These are phyloP conservation scores for Miscanthus lutarioriparius DNA, from an alignment of 176 grass and related monocot genomes.

Conservation along the genomic window DNA sequence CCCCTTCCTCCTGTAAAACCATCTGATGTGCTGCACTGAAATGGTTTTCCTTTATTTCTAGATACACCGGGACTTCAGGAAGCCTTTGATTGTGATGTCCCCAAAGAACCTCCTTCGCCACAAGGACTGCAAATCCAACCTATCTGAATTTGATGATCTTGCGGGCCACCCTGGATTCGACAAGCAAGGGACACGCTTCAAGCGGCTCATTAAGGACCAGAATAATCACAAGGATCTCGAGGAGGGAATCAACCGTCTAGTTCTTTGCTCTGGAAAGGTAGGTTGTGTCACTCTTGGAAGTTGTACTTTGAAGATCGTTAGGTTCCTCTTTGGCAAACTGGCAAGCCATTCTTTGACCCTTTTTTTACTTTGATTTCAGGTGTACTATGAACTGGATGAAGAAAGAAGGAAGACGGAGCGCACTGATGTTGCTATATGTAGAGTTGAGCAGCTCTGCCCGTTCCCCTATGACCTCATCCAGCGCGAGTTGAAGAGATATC, in stretches of 20 bases:
- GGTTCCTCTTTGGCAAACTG: not conserved
- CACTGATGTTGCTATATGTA: slow-evolving; percentile 90
- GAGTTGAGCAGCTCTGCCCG: slow-evolving; percentile 94
- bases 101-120: slow-evolving; percentile 94
- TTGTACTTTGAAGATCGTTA: not conserved
- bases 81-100: slow-evolving; percentile 90
- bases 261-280: slow-evolving; percentile 97
- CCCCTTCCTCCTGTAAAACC: not conserved
- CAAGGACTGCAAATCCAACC: slow-evolving; percentile 95
- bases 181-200: slow-evolving; percentile 98
- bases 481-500: slow-evolving; percentile 95
- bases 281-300: slow-evolving; percentile 9
- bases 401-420: slow-evolving; percentile 66
- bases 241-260: slow-evolving; percentile 73
- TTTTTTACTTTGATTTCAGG: slow-evolving; percentile 41
- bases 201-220: slow-evolving; percentile 87
- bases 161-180: slow-evolving; percentile 90
- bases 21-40: slow-evolving; percentile 29
- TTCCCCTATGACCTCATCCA: slow-evolving; percentile 92
- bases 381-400: slow-evolving; percentile 97
- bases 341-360: not conserved
- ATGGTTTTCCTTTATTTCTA: slow-evolving; percentile 38
- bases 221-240: slow-evolving; percentile 84
- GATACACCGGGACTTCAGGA: slow-evolving; percentile 95
- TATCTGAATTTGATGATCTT: slow-evolving; percentile 97